phyloP scores from a whole-genome alignment of 768 basidiomycete genomes.

The Amanita fuliginea region DNA sequence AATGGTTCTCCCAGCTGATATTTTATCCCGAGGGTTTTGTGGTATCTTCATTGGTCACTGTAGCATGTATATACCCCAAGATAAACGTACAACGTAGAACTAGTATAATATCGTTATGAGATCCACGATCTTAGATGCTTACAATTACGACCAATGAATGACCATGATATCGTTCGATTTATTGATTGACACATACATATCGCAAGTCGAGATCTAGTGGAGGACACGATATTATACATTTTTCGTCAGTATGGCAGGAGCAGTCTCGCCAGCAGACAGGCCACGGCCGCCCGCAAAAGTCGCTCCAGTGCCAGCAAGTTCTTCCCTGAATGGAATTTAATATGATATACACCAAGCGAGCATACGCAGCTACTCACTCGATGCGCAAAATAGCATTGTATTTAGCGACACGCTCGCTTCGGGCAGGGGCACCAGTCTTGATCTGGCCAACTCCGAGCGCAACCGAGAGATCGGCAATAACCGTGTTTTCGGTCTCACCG shows the following conservation, averaged over 20 bases:
- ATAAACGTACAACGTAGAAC: not conserved
- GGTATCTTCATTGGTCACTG: not conserved
- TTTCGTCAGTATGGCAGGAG: slow-evolving; percentile 67
- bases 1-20: not conserved
- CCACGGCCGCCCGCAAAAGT: slow-evolving; percentile 73
- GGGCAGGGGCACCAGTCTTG: slow-evolving; percentile 97
- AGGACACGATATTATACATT: slow-evolving; percentile 12
- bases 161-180: not conserved
- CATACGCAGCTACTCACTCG: slow-evolving; percentile 42
- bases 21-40: not conserved
- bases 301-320: slow-evolving; percentile 52
- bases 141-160: not conserved
- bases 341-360: not conserved
- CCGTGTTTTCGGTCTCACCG: slow-evolving; percentile 95
- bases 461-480: slow-evolving; percentile 92
- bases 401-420: slow-evolving; percentile 94
- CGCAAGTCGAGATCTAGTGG: not conserved
- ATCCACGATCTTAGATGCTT: not conserved
- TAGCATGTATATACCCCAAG: not conserved
- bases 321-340: slow-evolving; percentile 24
- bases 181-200: not conserved
- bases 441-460: slow-evolving; percentile 90
- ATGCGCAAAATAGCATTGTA: slow-evolving; percentile 88
- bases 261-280: slow-evolving; percentile 62
- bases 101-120: slow-evolving; percentile 3